Percentiles rank a stretch among this genome's conserved stretches.
Conservation (phyloP, 2,329 filamentous ascomycete genomes). For the Alternaria ventricosa region DNA sequence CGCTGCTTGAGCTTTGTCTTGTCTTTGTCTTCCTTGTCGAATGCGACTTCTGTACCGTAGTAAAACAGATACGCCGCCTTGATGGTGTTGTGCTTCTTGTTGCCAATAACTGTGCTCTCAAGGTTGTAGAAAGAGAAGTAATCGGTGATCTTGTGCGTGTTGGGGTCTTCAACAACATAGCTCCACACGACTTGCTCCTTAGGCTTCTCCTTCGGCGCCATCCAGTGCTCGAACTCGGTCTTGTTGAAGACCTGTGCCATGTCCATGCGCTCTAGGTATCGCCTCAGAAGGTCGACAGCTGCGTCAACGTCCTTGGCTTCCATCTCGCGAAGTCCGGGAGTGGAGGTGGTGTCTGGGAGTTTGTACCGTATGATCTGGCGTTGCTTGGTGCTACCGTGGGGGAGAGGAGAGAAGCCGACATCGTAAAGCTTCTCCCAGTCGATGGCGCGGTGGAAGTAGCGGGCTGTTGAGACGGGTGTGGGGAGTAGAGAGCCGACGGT, state of each 20-base stretch:
- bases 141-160: slow-evolving; percentile 84
- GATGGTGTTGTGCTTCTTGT: slow-evolving; percentile 77
- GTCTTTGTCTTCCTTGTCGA: slow-evolving; percentile 58
- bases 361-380: slow-evolving; percentile 87
- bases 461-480: slow-evolving; percentile 87
- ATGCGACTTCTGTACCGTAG: slow-evolving; percentile 85
- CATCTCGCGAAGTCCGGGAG: slow-evolving; percentile 80
- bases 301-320: slow-evolving; percentile 76
- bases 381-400: slow-evolving; percentile 79
- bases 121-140: slow-evolving; percentile 98
- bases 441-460: slow-evolving; percentile 92
- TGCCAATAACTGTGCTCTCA: slow-evolving; percentile 88
- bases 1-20: slow-evolving; percentile 73
- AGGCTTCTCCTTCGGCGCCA: slow-evolving; percentile 68
- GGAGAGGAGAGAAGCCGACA: slow-evolving; percentile 90
- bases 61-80: slow-evolving; percentile 96
- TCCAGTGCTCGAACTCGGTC: slow-evolving; percentile 87
- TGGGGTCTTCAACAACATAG: slow-evolving; percentile 79
- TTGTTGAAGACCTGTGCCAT: slow-evolving; percentile 81
- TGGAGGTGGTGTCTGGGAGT: slow-evolving; percentile 75
- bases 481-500: slow-evolving; percentile 91
- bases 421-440: slow-evolving; percentile 98
- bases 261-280: slow-evolving; percentile 81
- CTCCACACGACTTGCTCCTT: slow-evolving; percentile 85
- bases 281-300: slow-evolving; percentile 75